Evolutionary conservation across 228 moss, liverwort and hornwort species (phyloP).

Genomic region (Sphagnum magellanicum): DNA sequence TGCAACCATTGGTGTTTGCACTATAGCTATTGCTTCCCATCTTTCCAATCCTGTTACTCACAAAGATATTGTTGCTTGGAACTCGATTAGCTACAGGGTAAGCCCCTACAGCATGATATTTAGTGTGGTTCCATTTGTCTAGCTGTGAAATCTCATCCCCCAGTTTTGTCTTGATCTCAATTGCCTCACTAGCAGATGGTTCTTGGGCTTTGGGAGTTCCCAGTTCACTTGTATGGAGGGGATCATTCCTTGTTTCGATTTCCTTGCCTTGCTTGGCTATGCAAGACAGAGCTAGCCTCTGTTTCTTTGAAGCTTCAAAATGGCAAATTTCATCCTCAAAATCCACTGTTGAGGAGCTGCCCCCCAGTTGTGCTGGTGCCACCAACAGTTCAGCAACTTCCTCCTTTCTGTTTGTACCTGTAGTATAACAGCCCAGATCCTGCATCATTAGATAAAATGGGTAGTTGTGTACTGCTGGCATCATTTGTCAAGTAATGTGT

Average conservation of each 20-base stretch:
- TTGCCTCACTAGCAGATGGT: background rate
- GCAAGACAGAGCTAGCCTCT: background rate
- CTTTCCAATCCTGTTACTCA: background rate
- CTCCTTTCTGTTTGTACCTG: no score
- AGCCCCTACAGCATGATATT: slow-evolving; percentile 2
- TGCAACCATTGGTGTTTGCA: background rate
- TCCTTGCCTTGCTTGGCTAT: background rate
- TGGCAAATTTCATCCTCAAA: background rate
- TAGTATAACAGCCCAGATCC: no score
- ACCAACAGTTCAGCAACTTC: no score
- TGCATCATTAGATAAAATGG: no score
- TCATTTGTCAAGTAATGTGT: no score
- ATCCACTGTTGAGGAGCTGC: slow-evolving; percentile 1
- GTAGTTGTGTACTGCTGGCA: no score
- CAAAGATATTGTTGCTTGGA: background rate
- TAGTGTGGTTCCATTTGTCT: background rate
- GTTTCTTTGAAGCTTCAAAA: slow-evolving; percentile 3
- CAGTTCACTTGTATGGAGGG: background rate
- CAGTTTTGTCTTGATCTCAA: background rate
- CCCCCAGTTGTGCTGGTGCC: background rate
- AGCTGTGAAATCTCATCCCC: background rate
- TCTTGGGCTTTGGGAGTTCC: background rate
- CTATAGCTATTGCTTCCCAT: slow-evolving; percentile 1
- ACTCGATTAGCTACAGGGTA: background rate
- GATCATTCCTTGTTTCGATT: background rate